Evolutionary conservation across 768 basidiomycete species (phyloP).

Genomic region (Rhodosporidiobolus odoratus): DNA sequence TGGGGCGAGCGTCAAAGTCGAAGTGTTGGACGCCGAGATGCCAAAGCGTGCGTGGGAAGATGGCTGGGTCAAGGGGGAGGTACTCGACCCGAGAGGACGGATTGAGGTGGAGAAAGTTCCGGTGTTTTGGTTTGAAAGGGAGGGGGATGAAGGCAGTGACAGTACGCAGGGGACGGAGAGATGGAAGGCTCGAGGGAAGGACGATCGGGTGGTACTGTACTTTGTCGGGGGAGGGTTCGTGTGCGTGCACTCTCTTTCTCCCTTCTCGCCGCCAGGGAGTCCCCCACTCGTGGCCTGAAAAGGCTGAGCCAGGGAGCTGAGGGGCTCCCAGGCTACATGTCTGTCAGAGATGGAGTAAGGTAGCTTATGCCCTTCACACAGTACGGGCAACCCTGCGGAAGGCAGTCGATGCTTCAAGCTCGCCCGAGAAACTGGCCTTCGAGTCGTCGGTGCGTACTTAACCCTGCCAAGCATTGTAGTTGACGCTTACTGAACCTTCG

Average conservation of each 20-base stretch:
- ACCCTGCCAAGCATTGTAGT: background rate
- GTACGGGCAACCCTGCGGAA: conserved; percentile 20
- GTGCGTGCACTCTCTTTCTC: background rate
- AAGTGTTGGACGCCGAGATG: background rate
- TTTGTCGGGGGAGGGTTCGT: conserved; percentile 37
- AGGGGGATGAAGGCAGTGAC: background rate
- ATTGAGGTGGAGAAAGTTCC: conserved; percentile 15
- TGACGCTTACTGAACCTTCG: background rate
- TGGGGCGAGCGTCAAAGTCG: conserved; percentile 2
- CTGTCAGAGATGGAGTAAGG: background rate
- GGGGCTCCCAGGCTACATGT: too few relatives aligned
- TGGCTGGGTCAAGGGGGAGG: conserved; percentile 25
- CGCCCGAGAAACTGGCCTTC: conserved; percentile 18
- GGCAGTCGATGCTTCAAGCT: conserved; percentile 29
- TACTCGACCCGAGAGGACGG: conserved; percentile 12
- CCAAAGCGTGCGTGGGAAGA: background rate
- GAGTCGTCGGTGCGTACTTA: conserved; percentile 14
- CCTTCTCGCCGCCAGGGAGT: too few relatives aligned
- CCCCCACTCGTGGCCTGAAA: too few relatives aligned
- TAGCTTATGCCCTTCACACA: background rate
- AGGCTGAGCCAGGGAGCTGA: too few relatives aligned
- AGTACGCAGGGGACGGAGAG: background rate
- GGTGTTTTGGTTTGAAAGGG: conserved; percentile 37
- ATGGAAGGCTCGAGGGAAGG: background rate
- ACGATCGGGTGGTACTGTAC: conserved; percentile 31